Base-by-base conservation (phyloP, 140 eudicot genomes). In the Oenanthe javanica region DNA sequence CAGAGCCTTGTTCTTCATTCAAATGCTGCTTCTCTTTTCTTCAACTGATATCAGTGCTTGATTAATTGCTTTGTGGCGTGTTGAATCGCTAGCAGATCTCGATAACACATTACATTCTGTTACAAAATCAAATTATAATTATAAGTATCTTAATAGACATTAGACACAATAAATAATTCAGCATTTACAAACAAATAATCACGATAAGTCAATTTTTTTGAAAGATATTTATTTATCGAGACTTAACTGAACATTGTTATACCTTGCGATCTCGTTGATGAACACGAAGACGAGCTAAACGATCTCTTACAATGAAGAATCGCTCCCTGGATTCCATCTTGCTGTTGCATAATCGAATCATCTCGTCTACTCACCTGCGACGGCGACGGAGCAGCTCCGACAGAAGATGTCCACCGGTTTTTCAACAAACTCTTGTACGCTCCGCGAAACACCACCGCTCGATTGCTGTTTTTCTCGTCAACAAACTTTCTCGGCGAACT, bases 241-340 rank as follows among this genome's bases (percentile, higher is more conserved):
- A 31, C 36, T 31, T 31, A 31, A 31, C 36, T 23, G 12, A 74
- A 43, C 23, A 15, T 25, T 0, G 71, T n/a, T 15, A 11, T 74
- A 74, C 77, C 77, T 74, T 74, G 77, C n/a, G 77, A 74, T 4
- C 16, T 46, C 7, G 57, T 46, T 46, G 77, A 74, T 4, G 88
- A 69, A n/a, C 95, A 77, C 6, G 89, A 82, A 12, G 96, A 77
- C 10, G 89, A 84, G 75, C 82, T 85, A 84, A 78, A 89, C 1
- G 97, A 93, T 51, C 85, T 85, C 81, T 94, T 94, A 80, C 98
- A 94, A 81, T 94, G 93, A 4, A 90, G 97, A 63, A 94, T 92
- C 0, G 98, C 98, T 54, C 89, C 81, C 83, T 84, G 87, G 73
- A 94, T 93, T 3, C 91, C 91, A 57, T 90, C 96, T 42, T 90